These are phyloP conservation scores for Metschnikowia colocasiae DNA, from an alignment of 805 yeast genomes.

Conservation along the genomic window DNA sequence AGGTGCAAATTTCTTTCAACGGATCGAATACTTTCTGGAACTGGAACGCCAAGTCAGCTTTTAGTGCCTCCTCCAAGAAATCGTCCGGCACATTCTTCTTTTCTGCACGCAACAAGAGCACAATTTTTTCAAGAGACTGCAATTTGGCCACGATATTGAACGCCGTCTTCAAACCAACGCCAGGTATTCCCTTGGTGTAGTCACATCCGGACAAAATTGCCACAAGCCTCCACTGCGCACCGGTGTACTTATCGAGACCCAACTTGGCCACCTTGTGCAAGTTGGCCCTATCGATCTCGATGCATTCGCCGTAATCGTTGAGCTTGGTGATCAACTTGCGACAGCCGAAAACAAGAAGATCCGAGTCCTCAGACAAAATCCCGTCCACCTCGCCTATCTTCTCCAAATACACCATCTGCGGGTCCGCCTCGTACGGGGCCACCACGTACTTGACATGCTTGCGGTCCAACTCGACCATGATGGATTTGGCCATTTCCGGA, in stretches of 20 bases:
- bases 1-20: slow-evolving; percentile 38
- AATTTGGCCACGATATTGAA: slow-evolving; percentile 52
- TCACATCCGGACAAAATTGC: slow-evolving; percentile 97
- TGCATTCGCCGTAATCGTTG: slow-evolving; percentile 68
- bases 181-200: slow-evolving; percentile 81
- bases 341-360: slow-evolving; percentile 86
- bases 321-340: slow-evolving; percentile 71
- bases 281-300: slow-evolving; percentile 59
- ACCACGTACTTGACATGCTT: slow-evolving; percentile 68
- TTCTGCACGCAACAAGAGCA: slow-evolving; percentile 55
- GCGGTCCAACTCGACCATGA: slow-evolving; percentile 66
- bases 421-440: slow-evolving; percentile 98
- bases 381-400: slow-evolving; percentile 72
- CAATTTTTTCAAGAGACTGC: slow-evolving; percentile 50
- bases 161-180: slow-evolving; percentile 79
- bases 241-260: slow-evolving; percentile 48
- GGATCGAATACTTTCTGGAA: slow-evolving; percentile 88
- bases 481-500: slow-evolving; percentile 83
- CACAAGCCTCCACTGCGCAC: slow-evolving; percentile 61
- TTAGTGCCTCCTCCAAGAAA: slow-evolving; percentile 56
- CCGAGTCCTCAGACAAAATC: slow-evolving; percentile 91
- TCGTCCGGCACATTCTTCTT: slow-evolving; percentile 57
- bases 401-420: slow-evolving; percentile 92
- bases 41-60: slow-evolving; percentile 76
- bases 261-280: slow-evolving; percentile 49